Evolutionary conservation across 2,329 filamentous ascomycete species (phyloP), one percentile per base, ranked within the genome.

Genomic region (Claviceps maximensis): DNA sequence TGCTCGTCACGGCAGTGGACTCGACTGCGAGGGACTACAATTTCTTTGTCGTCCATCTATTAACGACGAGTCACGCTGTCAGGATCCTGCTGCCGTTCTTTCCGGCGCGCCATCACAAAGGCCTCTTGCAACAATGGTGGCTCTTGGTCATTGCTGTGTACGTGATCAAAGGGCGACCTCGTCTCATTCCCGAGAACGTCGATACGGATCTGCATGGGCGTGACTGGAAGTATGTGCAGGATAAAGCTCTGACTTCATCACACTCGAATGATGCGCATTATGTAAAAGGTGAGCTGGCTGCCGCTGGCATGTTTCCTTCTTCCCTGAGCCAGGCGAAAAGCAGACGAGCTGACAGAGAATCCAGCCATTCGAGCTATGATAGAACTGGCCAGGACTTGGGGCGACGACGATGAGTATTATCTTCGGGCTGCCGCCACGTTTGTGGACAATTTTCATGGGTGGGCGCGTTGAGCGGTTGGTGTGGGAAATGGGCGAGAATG

Each of bases 111-210:
- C 84, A 83, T 60, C 91, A 95, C 59, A 66, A 89, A 47, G 72
- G 73, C 23, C 71, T 98, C 4, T 75, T 97, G 9, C 76, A 86
- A 41, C 83, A 95, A 65, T 97, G 93, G 89, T 95, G 89, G 87
- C 71, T 98, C 5, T 78, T 95, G 44, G 81, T 85, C 0, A 67
- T 96, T 44, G 79, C 82, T 0, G 78, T 90, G 12, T 97, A 93
- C 64, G 80, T 95, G 51, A 71, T 82, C 2, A 84, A 87, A 62
- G 71, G 85, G 27, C 77, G 91, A 21, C 93, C 90, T 0, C 71
- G 75, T 54, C 80, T 95, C 53, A 77, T 86, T 52, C 71, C 79
- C n/a, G 78, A 84, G 53, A 74, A 77, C 29, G 76, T 93, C 54
- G 73, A 75, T 5, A 56, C 58, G 10, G 80, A 88, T 46, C 61